These are phyloP conservation scores for Fonsecaea pugnacius DNA, from an alignment of 2,329 filamentous ascomycete species.

Conservation along the genomic window DNA sequence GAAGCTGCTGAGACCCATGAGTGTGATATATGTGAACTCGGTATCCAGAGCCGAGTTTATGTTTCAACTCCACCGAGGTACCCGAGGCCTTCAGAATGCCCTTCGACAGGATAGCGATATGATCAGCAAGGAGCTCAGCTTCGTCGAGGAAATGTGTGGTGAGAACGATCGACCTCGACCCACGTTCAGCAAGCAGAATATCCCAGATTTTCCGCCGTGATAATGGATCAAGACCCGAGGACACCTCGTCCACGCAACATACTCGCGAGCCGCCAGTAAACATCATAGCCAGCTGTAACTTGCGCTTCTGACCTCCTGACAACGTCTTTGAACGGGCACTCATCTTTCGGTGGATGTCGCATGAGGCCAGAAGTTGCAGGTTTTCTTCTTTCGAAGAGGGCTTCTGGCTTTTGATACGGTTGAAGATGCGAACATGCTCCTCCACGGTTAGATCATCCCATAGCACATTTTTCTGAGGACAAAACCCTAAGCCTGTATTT, in stretches of 20 bases:
- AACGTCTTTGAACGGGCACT: conserved; percentile 74
- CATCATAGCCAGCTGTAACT: conserved; percentile 93
- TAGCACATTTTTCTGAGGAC: conserved; percentile 90
- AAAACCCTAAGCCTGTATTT: conserved; percentile 79
- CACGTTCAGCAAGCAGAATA: conserved; percentile 83
- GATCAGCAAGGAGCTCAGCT: conserved; percentile 84
- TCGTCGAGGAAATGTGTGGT: conserved; percentile 96
- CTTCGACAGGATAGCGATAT: conserved; percentile 85
- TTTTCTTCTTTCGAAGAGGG: conserved; percentile 34
- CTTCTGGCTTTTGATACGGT: conserved; percentile 66
- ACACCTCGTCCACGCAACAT: conserved; percentile 91
- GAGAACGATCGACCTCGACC: conserved; percentile 78
- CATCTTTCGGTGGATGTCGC: conserved; percentile 77
- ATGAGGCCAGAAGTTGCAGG: conserved; percentile 65
- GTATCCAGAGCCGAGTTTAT: conserved; percentile 80
- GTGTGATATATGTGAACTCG: conserved; percentile 73
- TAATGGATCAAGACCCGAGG: conserved; percentile 82
- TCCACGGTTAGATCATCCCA: conserved; percentile 87
- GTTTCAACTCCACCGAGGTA: conserved; percentile 83
- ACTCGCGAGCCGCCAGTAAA: conserved; percentile 85
- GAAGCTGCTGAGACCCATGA: conserved; percentile 47
- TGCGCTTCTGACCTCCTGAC: conserved; percentile 89
- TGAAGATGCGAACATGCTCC: conserved; percentile 84
- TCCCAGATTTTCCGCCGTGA: conserved; percentile 92
- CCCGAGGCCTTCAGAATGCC: conserved; percentile 80